Evolutionary conservation across 1,139 yeast species (phyloP), one percentile per base, ranked within the genome.

Genomic region (Kazachstania sp.): DNA sequence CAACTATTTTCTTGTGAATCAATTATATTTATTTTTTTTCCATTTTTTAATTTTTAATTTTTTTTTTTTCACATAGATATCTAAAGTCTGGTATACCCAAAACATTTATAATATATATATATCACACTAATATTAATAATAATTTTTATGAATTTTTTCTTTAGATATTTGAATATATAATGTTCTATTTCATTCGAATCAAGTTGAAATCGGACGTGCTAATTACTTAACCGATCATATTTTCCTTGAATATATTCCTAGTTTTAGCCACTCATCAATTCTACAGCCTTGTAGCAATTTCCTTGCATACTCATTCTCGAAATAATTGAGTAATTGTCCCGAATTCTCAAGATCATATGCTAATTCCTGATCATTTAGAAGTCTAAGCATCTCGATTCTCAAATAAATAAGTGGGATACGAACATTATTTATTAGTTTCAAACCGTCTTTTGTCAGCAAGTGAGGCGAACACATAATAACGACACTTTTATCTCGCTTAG

Each of bases 391-490:
- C 49, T 57, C 52, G 59, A 79, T 63, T 45, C 74, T 72, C 6
- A 74, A 64, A 57, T 73, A 81, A 2, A 80, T 66, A 48, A 83
- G 60, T 1, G 92, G 88, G 42, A 79, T 66, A 15, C 66, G 63
- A n/a, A 77, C 60, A 13, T 69, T 67, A 51, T 82, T 78, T 53
- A 83, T 71, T 46, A 80, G 79, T 6, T 68, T 66, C 36, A 75
- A 65, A 0, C 83, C 88, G 49, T 80, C 83, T 36, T 70, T 61
- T 0, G 94, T 81, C 43, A 83, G 68, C 1, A 75, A 70, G 15
- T 74, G 72, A 1, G 92, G 86, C 0, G 86, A 75, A 12, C 82
- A 78, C 54, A 77, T 63, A 54, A 77, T 60, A 28, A 71, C 66
- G n/a, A 75, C 60, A 1, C 73, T 63, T 20, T 54, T 61, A 51